A percentile compares a stretch with the other conserved stretches of the same genome.
Conservation (phyloP, 805 yeast species). For the Candida pini region DNA sequence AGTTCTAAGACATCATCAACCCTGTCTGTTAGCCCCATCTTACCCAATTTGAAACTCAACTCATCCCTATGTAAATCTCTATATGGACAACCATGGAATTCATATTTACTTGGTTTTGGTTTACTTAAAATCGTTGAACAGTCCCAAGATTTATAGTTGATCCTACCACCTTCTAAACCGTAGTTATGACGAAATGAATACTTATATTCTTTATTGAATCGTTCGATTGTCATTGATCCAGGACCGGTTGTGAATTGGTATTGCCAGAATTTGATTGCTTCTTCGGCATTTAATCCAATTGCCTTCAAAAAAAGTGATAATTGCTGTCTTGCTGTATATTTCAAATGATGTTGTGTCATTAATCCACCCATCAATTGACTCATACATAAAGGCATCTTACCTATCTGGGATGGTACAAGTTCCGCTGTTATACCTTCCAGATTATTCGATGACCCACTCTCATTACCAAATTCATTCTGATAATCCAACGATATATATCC, state of each 20-base stretch:
- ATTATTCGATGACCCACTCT: slow-evolving; percentile 8
- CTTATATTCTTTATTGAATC: slow-evolving; percentile 80
- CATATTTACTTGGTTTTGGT: slow-evolving; percentile 61
- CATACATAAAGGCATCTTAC: slow-evolving; percentile 76
- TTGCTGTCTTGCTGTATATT: slow-evolving; percentile 81
- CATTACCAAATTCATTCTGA: slow-evolving; percentile 16
- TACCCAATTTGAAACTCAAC: slow-evolving; percentile 48
- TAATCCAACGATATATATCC: slow-evolving; percentile 59
- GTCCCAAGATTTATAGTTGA: slow-evolving; percentile 79
- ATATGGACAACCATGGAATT: slow-evolving; percentile 92
- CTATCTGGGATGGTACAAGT: slow-evolving; percentile 48
- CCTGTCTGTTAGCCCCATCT: slow-evolving; percentile 59
- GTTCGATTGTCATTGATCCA: slow-evolving; percentile 55
- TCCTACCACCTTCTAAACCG: slow-evolving; percentile 88
- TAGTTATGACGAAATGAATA: slow-evolving; percentile 86
- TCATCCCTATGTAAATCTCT: slow-evolving; percentile 66
- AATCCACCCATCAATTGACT: slow-evolving; percentile 45
- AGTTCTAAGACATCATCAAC: slow-evolving; percentile 61
- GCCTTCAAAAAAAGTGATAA: slow-evolving; percentile 81
- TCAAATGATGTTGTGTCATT: slow-evolving; percentile 70
- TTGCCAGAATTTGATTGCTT: slow-evolving; percentile 83
- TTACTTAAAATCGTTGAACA: slow-evolving; percentile 72
- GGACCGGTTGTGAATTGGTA: slow-evolving; percentile 54
- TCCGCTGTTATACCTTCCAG: slow-evolving; percentile 47
- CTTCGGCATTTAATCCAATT: slow-evolving; percentile 81